Conservation (phyloP, 148 eudicot species). For the Rhododendron griersonianum region DNA sequence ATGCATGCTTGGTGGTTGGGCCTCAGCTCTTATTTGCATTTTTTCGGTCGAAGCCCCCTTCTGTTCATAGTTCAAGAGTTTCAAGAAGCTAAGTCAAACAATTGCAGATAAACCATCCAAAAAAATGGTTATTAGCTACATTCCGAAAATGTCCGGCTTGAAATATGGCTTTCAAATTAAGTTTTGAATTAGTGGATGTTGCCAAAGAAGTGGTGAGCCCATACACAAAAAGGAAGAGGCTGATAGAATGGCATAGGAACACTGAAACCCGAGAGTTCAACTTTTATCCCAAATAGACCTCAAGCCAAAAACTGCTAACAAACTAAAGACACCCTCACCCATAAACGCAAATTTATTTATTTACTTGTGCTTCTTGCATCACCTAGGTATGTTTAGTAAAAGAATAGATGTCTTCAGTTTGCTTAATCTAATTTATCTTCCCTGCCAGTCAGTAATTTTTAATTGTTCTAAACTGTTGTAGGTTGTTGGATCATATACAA, state of each 20-base stretch:
- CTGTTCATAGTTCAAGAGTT: not conserved
- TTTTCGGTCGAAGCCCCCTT: not conserved
- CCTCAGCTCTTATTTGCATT: not conserved
- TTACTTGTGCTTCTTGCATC: not conserved
- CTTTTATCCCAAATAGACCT: not conserved
- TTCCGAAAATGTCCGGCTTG: not conserved
- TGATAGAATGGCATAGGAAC: not conserved
- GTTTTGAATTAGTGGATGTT: not conserved
- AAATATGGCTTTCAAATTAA: not conserved
- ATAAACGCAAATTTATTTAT: not conserved
- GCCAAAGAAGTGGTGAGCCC: not conserved
- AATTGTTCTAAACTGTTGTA: slow-evolving; percentile 23
- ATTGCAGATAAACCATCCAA: not conserved
- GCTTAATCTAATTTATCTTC: not conserved
- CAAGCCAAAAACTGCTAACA: not conserved
- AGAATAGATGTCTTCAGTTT: not conserved
- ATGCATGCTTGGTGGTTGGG: not conserved
- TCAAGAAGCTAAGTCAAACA: not conserved
- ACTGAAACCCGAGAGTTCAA: not conserved
- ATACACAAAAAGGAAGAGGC: not conserved
- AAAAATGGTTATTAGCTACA: not conserved
- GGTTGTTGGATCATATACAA: slow-evolving; percentile 84
- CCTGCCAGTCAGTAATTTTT: slow-evolving; percentile 4
- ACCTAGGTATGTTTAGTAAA: not conserved
- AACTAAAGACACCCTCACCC: not conserved